Evolutionary conservation across 2,329 filamentous ascomycete species (phyloP).

Genomic region (Clonostachys rosea): DNA sequence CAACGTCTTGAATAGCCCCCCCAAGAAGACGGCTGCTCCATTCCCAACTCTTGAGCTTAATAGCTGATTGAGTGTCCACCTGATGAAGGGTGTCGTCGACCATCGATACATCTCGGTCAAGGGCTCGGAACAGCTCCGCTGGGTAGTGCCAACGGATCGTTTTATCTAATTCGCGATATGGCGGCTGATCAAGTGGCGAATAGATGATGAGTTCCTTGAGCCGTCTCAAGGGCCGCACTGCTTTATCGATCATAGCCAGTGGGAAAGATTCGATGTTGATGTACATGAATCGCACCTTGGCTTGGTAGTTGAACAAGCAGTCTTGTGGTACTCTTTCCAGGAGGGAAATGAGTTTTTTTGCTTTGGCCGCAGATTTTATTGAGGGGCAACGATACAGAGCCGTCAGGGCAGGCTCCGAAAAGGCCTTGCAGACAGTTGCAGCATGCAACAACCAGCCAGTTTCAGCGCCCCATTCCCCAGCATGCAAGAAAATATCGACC

Average conservation of each 20-base stretch:
- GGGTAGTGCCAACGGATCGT: slow-evolving; percentile 68
- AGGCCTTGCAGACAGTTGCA: slow-evolving; percentile 57
- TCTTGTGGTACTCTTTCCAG: slow-evolving; percentile 47
- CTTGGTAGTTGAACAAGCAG: slow-evolving; percentile 58
- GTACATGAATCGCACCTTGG: slow-evolving; percentile 66
- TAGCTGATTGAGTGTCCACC: slow-evolving; percentile 7
- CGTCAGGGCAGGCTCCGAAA: slow-evolving; percentile 68
- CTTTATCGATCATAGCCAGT: slow-evolving; percentile 29
- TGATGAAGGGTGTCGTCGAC: neutral
- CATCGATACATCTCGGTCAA: slow-evolving; percentile 43
- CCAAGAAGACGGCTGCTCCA: slow-evolving; percentile 55
- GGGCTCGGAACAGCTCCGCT: slow-evolving; percentile 55
- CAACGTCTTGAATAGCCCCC: slow-evolving; percentile 35
- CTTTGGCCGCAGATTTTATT: slow-evolving; percentile 42
- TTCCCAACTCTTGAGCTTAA: slow-evolving; percentile 48
- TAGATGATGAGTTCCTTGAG: slow-evolving; percentile 68
- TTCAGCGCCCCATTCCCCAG: slow-evolving; percentile 44
- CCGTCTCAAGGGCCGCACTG: slow-evolving; percentile 62
- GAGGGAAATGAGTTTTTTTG: slow-evolving; percentile 39
- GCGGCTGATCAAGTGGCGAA: slow-evolving; percentile 63
- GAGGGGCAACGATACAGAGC: slow-evolving; percentile 68
- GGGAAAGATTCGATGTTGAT: slow-evolving; percentile 65
- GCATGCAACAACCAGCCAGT: slow-evolving; percentile 62
- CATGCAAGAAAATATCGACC: slow-evolving; percentile 64
- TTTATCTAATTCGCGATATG: slow-evolving; percentile 54